phyloP scores from a whole-genome alignment of 768 basidiomycete genomes.

The Macrolepiota albuminosa region DNA sequence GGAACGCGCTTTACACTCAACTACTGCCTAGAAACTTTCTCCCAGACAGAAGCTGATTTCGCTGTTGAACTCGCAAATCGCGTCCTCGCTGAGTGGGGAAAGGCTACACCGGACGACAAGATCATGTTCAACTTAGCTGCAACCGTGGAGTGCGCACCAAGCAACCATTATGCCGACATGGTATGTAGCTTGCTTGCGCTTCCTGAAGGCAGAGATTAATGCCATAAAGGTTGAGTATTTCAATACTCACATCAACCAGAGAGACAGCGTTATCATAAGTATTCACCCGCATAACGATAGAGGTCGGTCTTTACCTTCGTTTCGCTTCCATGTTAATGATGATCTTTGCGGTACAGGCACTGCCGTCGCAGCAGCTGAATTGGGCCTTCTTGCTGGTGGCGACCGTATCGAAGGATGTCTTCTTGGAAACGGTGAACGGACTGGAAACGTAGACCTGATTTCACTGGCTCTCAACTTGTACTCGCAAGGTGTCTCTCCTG shows the following conservation, averaged over 20 bases:
- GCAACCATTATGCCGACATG: constrained; percentile 83
- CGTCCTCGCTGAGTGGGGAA: constrained; percentile 70
- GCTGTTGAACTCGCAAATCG: constrained; percentile 72
- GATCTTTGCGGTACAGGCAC: constrained; percentile 41
- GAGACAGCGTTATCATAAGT: constrained; percentile 67
- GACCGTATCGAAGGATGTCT: constrained; percentile 79
- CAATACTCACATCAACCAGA: constrained; percentile 62
- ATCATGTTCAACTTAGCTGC: constrained; percentile 86
- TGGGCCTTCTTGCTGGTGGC: constrained; percentile 72
- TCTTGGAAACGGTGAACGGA: constrained; percentile 83
- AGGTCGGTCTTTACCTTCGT: constrained; percentile 30
- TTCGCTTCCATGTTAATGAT: background rate
- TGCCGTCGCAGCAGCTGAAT: constrained; percentile 75
- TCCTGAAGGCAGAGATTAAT: background rate
- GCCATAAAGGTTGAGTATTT: constrained; percentile 66
- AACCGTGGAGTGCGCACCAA: constrained; percentile 79
- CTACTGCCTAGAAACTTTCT: constrained; percentile 84
- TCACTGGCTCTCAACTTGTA: constrained; percentile 80
- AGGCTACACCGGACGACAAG: constrained; percentile 52
- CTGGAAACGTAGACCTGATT: constrained; percentile 83
- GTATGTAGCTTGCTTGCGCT: constrained; percentile 26
- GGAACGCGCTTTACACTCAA: constrained; percentile 69
- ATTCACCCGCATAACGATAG: constrained; percentile 84
- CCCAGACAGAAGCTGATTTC: constrained; percentile 80
- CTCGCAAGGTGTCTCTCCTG: constrained; percentile 74